Evolutionary conservation across 2,329 filamentous ascomycete genomes (phyloP), one percentile per base, ranked within the genome.

Genomic region (Botrytis fragariae): DNA sequence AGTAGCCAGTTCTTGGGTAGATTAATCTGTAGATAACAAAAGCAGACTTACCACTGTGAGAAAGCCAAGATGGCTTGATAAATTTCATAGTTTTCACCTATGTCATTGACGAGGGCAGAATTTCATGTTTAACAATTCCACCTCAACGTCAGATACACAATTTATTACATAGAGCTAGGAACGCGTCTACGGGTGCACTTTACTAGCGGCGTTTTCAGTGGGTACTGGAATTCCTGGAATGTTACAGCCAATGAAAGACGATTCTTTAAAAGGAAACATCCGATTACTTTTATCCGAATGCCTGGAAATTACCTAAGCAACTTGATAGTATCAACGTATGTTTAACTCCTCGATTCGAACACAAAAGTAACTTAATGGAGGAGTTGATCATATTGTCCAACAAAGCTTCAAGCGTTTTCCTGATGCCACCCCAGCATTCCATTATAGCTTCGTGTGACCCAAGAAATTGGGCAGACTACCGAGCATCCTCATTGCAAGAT

Each of bases 61-160:
- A 95, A 80, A 98, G 90, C 95, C 95, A 98, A 82, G 93, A 90
- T 78, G 95, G 95, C 89, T 97, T 97, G 83, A 97, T 93, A 84
- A 98, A 89, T 86, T 90, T 91, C 93, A 95, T 95, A 70, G 71
- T 79, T 77, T 74, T 79, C 75, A 77, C 77, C 75, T 76, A 76
- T 73, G 68, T 64, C 39, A 35, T 71, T 54, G 72, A 60, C 48
- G 73, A 65, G 73, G 71, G 67, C 42, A 74, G 74, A 75, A 77
- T 77, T 69, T 78, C 79, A 81, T 81, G 74, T 75, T 79, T 78
- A 76, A 63, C 60, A 39, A 44, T 69, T 29, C 54, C 74, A 71
- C 74, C 63, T 69, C 59, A 61, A 67, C 44, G n/a, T 70, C 32
- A 61, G 62, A 68, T 44, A 51, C 61, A 74, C 69, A 69, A 60